These are phyloP conservation scores for Didymella pinodella DNA, from an alignment of 2,329 filamentous ascomycete species.

Conservation along the genomic window DNA sequence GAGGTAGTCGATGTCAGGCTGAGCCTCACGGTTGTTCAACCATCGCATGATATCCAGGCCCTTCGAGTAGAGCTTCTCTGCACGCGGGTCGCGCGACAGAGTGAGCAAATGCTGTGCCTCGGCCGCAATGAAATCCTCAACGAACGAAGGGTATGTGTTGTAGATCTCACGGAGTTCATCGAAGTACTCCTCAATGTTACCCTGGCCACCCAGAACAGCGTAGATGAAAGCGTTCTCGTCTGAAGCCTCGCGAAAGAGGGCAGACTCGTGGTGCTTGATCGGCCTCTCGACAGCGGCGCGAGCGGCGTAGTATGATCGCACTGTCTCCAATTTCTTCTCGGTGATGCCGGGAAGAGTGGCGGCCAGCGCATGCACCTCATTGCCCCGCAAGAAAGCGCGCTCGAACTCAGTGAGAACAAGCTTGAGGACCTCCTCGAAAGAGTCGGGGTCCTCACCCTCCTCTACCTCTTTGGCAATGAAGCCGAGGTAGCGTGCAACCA, in stretches of 20 bases:
- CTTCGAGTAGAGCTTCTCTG: conserved; percentile 95
- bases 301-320: conserved; percentile 90
- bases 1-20: conserved; percentile 87
- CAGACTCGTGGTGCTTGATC: conserved; percentile 92
- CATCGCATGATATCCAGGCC: conserved; percentile 95
- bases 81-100: conserved; percentile 81
- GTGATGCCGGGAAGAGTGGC: conserved; percentile 88
- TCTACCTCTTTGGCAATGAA: conserved; percentile 89
- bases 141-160: conserved; percentile 87
- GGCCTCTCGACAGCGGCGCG: conserved; percentile 82
- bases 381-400: conserved; percentile 90
- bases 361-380: conserved; percentile 92
- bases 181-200: conserved; percentile 99
- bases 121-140: conserved; percentile 81
- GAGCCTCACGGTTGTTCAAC: conserved; percentile 87
- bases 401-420: conserved; percentile 95
- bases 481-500: conserved; percentile 92
- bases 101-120: conserved; percentile 88
- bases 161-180: conserved; percentile 94
- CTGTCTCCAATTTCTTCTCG: conserved; percentile 88
- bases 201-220: conserved; percentile 94
- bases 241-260: conserved; percentile 84
- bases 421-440: conserved; percentile 91
- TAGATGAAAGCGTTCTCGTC: conserved; percentile 87
- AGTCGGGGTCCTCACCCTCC: conserved; percentile 90